Percentiles rank a stretch among this genome's conserved stretches.
Evolutionary conservation across 768 basidiomycete genomes (phyloP).

Genomic region (Mycena indigotica): DNA sequence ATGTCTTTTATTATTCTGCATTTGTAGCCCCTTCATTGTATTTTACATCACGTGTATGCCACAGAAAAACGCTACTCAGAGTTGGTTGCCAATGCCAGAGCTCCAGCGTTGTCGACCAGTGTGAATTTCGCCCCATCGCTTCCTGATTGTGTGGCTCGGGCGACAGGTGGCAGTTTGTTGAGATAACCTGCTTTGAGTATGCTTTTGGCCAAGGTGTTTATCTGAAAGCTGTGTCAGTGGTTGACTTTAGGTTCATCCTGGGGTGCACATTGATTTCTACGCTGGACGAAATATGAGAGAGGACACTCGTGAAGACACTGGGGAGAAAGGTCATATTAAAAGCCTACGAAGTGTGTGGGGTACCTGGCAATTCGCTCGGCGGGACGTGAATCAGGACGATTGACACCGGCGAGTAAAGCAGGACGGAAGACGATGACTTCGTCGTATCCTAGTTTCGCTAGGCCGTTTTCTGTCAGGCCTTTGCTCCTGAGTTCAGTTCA

Average conservation of each 20-base stretch:
- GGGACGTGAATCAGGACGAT: constrained; percentile 43
- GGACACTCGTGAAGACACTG: constrained; percentile 40
- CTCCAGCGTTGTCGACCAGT: constrained; percentile 57
- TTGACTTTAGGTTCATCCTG: too few species aligned
- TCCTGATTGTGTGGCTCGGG: constrained; percentile 44
- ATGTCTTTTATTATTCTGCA: constrained; percentile 9
- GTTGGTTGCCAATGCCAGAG: constrained; percentile 42
- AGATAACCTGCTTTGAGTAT: constrained; percentile 55
- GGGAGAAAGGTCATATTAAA: too few species aligned
- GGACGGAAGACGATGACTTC: constrained; percentile 77
- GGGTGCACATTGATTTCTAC: constrained; percentile 47
- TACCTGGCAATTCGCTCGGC: constrained; percentile 49
- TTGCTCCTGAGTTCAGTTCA: constrained; percentile 54
- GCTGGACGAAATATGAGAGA: constrained; percentile 40
- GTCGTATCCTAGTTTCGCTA: constrained; percentile 67
- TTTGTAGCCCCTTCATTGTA: constrained; percentile 9
- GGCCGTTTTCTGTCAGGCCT: constrained; percentile 69
- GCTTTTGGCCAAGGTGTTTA: constrained; percentile 56
- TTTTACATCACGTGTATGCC: not conserved
- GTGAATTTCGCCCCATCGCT: constrained; percentile 47
- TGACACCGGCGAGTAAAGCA: constrained; percentile 48
- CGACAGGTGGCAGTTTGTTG: constrained; percentile 54
- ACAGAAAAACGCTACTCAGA: too few species aligned
- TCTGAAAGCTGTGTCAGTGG: constrained; percentile 35
- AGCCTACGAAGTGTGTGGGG: too few species aligned